Base-by-base conservation (phyloP, 1,139 yeast genomes). In the Yamadazyma trypodendri region DNA sequence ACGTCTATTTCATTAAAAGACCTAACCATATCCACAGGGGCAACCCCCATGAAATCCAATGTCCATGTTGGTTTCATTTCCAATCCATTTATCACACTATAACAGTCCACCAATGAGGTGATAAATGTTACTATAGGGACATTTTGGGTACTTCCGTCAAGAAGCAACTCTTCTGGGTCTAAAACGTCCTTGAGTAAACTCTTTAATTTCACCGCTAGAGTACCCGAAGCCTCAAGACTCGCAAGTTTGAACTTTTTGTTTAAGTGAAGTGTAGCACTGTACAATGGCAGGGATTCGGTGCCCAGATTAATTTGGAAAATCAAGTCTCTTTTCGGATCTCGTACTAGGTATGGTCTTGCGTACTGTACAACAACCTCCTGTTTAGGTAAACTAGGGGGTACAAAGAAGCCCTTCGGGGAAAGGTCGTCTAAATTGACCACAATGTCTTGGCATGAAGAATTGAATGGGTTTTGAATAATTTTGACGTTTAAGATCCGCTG, bases 401-500 rank as follows among this genome's bases (percentile, higher is more conserved):
- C 18, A 1, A 43, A 29, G 11, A 80, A 41, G 0, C 84, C 81
- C 24, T 62, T 60, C 9, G 60, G 60, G 24, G 60, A 59, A 10
- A 85, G 35, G 54, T 83, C 81, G 24, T 60, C 54, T 24, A 83
- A 44, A 24, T 71, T 59, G 1, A 89, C 46, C 0, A 77, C 50
- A 9, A 88, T 84, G 45, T 83, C 89, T 45, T 78, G 79, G 2
- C 50, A 45, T 10, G 36, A 37, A 4, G 56, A 53, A 1, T 69
- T 53, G 45, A 75, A 68, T 0, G 86, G 84, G 50, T 83, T 81
- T 38, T 58, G 60, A 1, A 62, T 42, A 14, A 86, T 68, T 24
- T 58, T 60, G 48, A 73, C 77, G 31, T 73, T 74, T n/a, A 84
- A 56, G 27, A 88, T 58, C 42, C 72, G 63, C 60, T 89, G 95